A percentile compares a stretch with the other conserved stretches of the same genome.
phyloP scores from a whole-genome alignment of 2,329 filamentous ascomycete genomes.

The Rhynchosporium secalis region DNA sequence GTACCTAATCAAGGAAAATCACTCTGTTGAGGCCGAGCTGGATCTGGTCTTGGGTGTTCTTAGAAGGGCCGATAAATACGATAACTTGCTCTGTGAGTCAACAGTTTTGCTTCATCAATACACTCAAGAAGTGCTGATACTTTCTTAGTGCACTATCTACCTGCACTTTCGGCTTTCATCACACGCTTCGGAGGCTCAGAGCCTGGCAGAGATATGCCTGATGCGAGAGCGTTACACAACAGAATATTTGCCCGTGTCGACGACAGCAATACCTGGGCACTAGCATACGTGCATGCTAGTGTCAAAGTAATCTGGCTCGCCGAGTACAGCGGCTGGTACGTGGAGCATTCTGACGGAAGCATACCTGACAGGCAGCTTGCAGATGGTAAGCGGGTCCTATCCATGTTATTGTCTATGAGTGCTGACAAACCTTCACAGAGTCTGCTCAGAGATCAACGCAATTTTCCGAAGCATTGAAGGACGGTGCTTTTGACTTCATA shows the following conservation, averaged over 20 bases:
- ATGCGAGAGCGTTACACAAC: slow-evolving; percentile 69
- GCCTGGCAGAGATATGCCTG: slow-evolving; percentile 63
- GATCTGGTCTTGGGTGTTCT: slow-evolving; percentile 67
- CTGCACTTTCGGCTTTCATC: slow-evolving; percentile 74
- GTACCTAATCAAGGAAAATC: slow-evolving; percentile 74
- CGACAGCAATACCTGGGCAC: slow-evolving; percentile 63
- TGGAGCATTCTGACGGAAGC: slow-evolving; percentile 66
- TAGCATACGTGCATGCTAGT: slow-evolving; percentile 76
- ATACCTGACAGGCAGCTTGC: slow-evolving; percentile 64
- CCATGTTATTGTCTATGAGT: slow-evolving; percentile 16
- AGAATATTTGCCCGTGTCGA: slow-evolving; percentile 67
- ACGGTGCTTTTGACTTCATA: slow-evolving; percentile 90
- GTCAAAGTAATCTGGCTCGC: slow-evolving; percentile 84
- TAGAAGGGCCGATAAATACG: slow-evolving; percentile 73
- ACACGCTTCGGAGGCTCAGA: slow-evolving; percentile 77
- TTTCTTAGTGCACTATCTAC: slow-evolving; percentile 71
- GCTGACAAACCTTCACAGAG: slow-evolving; percentile 47
- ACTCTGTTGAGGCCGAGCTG: slow-evolving; percentile 72
- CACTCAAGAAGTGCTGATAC: slow-evolving; percentile 1
- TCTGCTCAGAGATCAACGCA: slow-evolving; percentile 68
- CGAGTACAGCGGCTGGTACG: slow-evolving; percentile 88
- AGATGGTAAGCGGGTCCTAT: slow-evolving; percentile 43
- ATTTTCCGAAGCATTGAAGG: slow-evolving; percentile 76
- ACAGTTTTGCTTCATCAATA: slow-evolving; percentile 6
- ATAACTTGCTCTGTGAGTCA: slow-evolving; percentile 56